A percentile compares a stretch with the other conserved stretches of the same genome.
These are phyloP conservation scores for Wickerhamomyces subpelliculosus DNA, from an alignment of 805 yeast genomes.

Conservation along the genomic window DNA sequence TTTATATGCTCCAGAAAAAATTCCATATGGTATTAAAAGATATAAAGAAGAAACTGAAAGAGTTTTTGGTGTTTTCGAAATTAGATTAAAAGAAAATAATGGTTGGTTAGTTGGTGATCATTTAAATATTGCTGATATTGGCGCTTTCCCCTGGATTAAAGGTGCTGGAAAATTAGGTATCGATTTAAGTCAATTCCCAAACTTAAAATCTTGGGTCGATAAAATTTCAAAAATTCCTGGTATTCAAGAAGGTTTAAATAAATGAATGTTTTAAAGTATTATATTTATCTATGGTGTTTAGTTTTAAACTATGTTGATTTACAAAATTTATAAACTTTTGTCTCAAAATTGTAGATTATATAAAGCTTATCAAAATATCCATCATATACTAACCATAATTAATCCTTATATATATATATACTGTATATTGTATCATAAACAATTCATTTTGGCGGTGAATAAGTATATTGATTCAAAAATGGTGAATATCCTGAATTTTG, in stretches of 20 bases:
- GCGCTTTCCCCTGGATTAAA: slow-evolving; percentile 40
- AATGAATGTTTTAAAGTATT: no score
- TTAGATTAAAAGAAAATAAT: slow-evolving; percentile 38
- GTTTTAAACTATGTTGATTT: no score
- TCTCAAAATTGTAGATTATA: no score
- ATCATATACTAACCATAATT: no score
- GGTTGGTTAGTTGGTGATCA: slow-evolving; percentile 59
- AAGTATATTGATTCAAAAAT: slow-evolving; percentile 10
- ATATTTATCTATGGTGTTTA: no score
- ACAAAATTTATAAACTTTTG: no score
- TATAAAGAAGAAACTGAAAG: slow-evolving; percentile 45
- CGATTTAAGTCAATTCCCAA: slow-evolving; percentile 33
- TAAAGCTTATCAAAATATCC: no score
- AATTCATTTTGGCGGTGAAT: slow-evolving; percentile 1
- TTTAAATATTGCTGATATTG: slow-evolving; percentile 53
- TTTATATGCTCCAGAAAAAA: slow-evolving; percentile 38
- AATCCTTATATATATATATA: no score
- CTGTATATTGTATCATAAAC: no score
- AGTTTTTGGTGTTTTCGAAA: slow-evolving; percentile 47
- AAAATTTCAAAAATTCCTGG: slow-evolving; percentile 27
- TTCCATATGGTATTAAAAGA: slow-evolving; percentile 48
- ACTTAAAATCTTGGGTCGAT: slow-evolving; percentile 33
- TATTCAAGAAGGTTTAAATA: slow-evolving; percentile 25
- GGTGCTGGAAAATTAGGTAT: slow-evolving; percentile 13
- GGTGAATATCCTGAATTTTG: slow-evolving; percentile 9